These are phyloP conservation scores for Protomyces inouyei DNA, from an alignment of 1,139 yeast genomes.

Conservation along the genomic window DNA sequence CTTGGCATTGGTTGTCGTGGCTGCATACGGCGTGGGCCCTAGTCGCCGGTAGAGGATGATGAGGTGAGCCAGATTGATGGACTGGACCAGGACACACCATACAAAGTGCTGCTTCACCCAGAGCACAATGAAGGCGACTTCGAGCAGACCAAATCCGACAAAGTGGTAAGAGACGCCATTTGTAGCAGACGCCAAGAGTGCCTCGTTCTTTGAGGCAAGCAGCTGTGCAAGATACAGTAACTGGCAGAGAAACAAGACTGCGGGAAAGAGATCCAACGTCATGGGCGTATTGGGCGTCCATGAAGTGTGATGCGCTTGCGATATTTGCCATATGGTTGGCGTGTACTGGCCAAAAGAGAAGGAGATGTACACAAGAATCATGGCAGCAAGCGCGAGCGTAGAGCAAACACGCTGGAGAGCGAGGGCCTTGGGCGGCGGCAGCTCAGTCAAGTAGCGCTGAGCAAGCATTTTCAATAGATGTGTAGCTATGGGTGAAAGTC, in stretches of 20 bases:
- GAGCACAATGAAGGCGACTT: constrained; percentile 5
- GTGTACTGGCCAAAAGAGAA: constrained; percentile 10
- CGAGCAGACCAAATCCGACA: constrained; percentile 5
- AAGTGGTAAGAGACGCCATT: constrained; percentile 18
- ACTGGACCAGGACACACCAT: neutral
- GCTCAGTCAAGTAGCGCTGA: neutral
- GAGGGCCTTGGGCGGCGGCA: neutral
- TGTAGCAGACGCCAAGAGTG: constrained; percentile 16
- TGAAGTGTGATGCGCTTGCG: constrained; percentile 1
- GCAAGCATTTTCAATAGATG: neutral
- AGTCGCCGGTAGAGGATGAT: neutral
- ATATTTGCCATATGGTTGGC: constrained; percentile 19
- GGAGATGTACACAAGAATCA: constrained; percentile 6
- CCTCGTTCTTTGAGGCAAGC: constrained; percentile 11
- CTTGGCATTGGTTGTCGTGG: constrained; percentile 1
- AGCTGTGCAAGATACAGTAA: constrained; percentile 1
- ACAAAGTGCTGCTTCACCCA: constrained; percentile 7
- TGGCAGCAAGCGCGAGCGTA: neutral
- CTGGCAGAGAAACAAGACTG: constrained; percentile 11
- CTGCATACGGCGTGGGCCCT: constrained; percentile 8
- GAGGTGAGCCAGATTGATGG: constrained; percentile 2
- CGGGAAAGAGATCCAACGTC: constrained; percentile 19
- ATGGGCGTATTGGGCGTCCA: constrained; percentile 17
- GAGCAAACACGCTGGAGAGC: neutral
- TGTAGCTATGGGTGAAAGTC: too few species aligned